Evolutionary conservation across 257 asterid genomes (phyloP).

Genomic region (Nicotiana paniculata): DNA sequence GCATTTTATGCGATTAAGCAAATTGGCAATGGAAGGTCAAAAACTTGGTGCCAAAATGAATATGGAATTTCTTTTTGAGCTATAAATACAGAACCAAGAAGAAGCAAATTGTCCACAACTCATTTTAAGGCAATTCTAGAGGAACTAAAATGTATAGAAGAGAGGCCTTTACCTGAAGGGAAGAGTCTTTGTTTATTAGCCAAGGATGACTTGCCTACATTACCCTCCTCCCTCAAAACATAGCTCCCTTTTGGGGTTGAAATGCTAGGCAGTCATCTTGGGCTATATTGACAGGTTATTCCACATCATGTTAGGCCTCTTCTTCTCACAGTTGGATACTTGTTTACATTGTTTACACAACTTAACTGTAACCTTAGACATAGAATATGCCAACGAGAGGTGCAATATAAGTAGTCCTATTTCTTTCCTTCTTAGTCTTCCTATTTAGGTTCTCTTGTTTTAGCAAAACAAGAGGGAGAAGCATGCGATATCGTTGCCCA

Average conservation of each 20-base stretch:
- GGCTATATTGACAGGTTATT: neutral
- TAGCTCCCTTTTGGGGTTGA: neutral
- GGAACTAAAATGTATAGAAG: neutral
- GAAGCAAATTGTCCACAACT: neutral
- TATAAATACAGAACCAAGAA: neutral
- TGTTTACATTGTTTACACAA: neutral
- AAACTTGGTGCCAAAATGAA: neutral
- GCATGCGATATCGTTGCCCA: neutral
- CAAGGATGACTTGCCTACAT: no score
- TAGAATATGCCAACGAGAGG: neutral
- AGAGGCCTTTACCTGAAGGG: no score
- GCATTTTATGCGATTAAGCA: neutral
- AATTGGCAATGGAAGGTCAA: neutral
- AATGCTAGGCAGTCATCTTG: conserved; percentile 1
- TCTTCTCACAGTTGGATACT: neutral
- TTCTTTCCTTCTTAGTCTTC: neutral
- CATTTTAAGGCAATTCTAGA: neutral
- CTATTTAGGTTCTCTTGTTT: neutral
- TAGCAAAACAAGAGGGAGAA: neutral
- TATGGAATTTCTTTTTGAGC: neutral
- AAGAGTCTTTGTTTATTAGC: no score
- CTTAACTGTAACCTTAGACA: neutral
- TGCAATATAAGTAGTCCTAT: neutral
- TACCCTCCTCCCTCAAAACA: no score
- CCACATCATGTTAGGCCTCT: conserved; percentile 8